Base-by-base conservation (phyloP, 208 protist genomes). In the Trypanosoma conorhini region DNA sequence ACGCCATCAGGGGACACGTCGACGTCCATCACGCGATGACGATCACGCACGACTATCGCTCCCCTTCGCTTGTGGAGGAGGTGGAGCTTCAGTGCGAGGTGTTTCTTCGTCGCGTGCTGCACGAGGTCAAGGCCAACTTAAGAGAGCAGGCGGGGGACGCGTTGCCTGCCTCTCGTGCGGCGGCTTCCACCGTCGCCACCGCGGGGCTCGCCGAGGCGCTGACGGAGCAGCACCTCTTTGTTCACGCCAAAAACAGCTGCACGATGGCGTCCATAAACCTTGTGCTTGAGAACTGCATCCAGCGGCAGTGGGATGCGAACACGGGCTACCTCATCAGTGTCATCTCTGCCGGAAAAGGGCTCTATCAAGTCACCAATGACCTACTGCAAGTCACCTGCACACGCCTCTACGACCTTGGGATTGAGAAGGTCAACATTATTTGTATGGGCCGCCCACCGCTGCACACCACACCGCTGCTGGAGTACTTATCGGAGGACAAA, bases 381-480 rank as follows among this genome's bases (percentile, higher is more conserved):
- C 63, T 92, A 13, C 74, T 86, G 55, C 87, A 96, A 71, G 69
- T 87, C 42, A 84, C 77, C 40, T 89, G 82, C 48, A 82, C 80
- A 15, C 82, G 82, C 28, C 65, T 96, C 51, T 83, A 92, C 54
- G 87, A 90, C 61, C 72, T 92, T 58, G 91, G 91, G 0, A 67
- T 94, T 54, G 78, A 88, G 52, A 74, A 77, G 52, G 80, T 93
- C 13, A 79, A 90, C 57, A 70, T 96, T 24, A 80, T 94, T 13
- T 94, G 86, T 67, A 77, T 96, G n/a, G 91, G 91, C 30, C 86
- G 86, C 21, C 91, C 91, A 8, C 88, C 91, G 26, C 74, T 96
- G 48, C 91, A 96, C 69, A 71, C 76, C 13, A 89, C 85, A 15
- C 91, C 91, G 52, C 80, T 96, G 50, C 81, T 96, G 17, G 86